Evolutionary conservation across 2,329 filamentous ascomycete species (phyloP), one percentile per base, ranked within the genome.

Genomic region (Calonectria multiphialidica): DNA sequence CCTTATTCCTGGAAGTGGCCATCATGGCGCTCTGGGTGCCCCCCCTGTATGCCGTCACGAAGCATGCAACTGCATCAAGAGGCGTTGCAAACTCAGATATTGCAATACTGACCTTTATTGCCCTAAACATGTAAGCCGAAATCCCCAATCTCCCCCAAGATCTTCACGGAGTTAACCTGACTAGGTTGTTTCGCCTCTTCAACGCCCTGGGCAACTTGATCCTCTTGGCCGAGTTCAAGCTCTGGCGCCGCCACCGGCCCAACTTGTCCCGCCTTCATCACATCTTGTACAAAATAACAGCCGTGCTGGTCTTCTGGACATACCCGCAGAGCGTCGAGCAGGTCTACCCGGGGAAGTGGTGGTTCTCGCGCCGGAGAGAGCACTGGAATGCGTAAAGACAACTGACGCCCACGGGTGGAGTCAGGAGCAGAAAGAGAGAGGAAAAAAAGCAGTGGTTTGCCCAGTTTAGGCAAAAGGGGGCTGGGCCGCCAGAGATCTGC

Each of bases 301-400:
- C 82, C 0, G 77, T 79, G 1, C 68, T 85, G 30, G 81, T 85
- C n/a, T 82, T 84, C 57, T 86, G 83, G 83, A 85, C 84, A 6
- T 85, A 86, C 40, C 85, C 85, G 9, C 83, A 83, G 49, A 82
- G 79, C 23, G 77, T 85, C 5, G 82, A 85, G 70, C 84, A 85
- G 68, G 80, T 80, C 33, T 85, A 84, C 47, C 82, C 82, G 2
- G 79, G 77, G 30, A 79, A 25, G 66, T 81, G 77, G 78, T 81
- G 79, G 80, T 77, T 76, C 13, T 53, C 37, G 13, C 71, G 50
- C 12, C 57, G 50, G 10, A 40, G 61, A 15, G 12, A 53, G 21
- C 45, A 33, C 45, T 65, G 47, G 33, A 37, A 70, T 35, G 65
- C 62, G 63, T 72, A 59, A 53, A n/a, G 4, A 9, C 18, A 16